These are phyloP conservation scores for Tagetes patula DNA, from an alignment of 129 eudicot genomes.

Conservation along the genomic window DNA sequence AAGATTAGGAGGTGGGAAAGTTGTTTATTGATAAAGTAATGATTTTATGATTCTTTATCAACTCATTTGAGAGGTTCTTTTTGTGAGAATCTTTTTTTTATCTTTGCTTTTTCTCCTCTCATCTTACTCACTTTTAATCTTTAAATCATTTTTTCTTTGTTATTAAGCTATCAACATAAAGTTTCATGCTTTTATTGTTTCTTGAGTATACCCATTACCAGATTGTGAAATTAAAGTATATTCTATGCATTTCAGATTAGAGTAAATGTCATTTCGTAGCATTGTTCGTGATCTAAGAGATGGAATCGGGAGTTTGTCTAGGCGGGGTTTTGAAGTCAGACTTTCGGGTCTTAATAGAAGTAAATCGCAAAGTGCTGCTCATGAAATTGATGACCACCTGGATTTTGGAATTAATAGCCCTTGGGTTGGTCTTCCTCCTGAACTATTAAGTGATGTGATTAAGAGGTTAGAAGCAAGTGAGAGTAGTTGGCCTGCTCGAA, in stretches of 20 bases:
- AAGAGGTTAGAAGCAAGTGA: slow-evolving; percentile 86
- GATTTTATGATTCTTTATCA: slow-evolving; percentile 4
- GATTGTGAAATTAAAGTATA: background rate
- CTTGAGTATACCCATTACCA: slow-evolving; percentile 24
- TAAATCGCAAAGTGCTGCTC: slow-evolving; percentile 69
- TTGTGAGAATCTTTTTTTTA: slow-evolving; percentile 59
- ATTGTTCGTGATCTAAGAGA: slow-evolving; percentile 79
- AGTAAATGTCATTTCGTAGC: slow-evolving; percentile 85
- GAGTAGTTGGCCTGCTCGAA: slow-evolving; percentile 82
- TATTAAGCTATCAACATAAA: slow-evolving; percentile 8
- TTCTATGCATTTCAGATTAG: slow-evolving; percentile 25
- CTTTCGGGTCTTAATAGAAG: slow-evolving; percentile 40
- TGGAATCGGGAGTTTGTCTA: slow-evolving; percentile 83
- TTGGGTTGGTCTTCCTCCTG: slow-evolving; percentile 91
- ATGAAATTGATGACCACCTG: slow-evolving; percentile 55
- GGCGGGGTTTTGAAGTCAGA: slow-evolving; percentile 67
- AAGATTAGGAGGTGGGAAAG: slow-evolving; percentile 16
- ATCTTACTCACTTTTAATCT: slow-evolving; percentile 35
- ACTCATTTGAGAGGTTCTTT: slow-evolving; percentile 5
- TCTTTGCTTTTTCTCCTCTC: slow-evolving; percentile 43
- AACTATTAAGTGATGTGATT: slow-evolving; percentile 73
- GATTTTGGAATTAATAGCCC: slow-evolving; percentile 52
- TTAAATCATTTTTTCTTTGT: slow-evolving; percentile 26
- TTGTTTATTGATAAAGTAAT: background rate
- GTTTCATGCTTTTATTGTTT: slow-evolving; percentile 13